Conservation (phyloP, 164 flowering plant genomes). For the Vitis riparia region DNA sequence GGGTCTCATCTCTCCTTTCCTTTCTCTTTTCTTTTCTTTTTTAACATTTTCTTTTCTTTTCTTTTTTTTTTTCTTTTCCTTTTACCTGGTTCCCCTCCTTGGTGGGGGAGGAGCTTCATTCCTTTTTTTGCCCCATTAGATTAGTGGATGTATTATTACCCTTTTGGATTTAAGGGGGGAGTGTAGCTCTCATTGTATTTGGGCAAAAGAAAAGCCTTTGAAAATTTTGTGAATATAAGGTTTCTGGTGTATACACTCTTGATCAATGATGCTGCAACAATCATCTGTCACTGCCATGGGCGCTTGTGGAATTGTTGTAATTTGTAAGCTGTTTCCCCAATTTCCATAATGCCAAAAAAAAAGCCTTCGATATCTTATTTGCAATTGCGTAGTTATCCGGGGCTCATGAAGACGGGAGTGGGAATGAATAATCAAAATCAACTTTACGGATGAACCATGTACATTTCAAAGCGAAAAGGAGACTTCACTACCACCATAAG, state of each 20-base stretch:
- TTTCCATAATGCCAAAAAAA: conserved; percentile 1
- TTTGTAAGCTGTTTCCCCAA: conserved; percentile 6
- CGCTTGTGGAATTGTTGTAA: conserved; percentile 9
- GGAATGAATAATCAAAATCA: too few species aligned
- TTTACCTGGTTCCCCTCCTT: conserved; percentile 10
- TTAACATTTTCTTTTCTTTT: not conserved
- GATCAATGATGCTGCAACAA: conserved; percentile 9
- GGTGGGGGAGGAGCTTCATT: conserved; percentile 20
- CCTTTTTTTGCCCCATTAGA: conserved; percentile 30
- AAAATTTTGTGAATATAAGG: conserved; percentile 44
- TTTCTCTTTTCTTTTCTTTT: not conserved
- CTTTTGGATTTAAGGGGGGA: conserved; percentile 19
- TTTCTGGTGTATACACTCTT: conserved; percentile 19
- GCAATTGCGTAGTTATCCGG: too few species aligned
- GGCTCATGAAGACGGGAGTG: too few species aligned
- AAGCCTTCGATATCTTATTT: conserved; percentile 1
- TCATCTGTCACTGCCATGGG: conserved; percentile 12
- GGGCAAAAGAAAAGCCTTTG: conserved; percentile 33
- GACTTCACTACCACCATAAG: too few species aligned
- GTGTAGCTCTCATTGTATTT: conserved; percentile 33
- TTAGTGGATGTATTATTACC: conserved; percentile 46
- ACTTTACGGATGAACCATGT: too few species aligned
- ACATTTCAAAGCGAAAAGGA: too few species aligned
- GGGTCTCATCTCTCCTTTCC: conserved; percentile 29
- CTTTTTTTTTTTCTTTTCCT: not conserved